These are phyloP conservation scores for Gryganskiella cystojenkinii DNA, from an alignment of 192 early-diverging fungal genomes.

Conservation along the genomic window DNA sequence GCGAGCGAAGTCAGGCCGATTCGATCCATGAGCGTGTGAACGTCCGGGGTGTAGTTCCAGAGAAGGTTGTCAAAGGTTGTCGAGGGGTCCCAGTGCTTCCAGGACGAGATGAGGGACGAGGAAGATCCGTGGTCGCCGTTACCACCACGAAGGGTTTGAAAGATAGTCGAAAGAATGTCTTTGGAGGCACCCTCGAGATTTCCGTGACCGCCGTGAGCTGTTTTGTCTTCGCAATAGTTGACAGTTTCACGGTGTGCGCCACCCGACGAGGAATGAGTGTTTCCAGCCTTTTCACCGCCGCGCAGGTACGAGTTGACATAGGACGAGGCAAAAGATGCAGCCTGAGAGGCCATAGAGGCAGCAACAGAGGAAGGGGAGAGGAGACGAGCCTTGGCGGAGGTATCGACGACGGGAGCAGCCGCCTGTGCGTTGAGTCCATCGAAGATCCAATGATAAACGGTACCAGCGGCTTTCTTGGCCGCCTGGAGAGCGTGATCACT, in stretches of 20 bases:
- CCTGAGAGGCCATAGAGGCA: not conserved
- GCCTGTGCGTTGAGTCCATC: not conserved
- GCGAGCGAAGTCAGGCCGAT: not conserved
- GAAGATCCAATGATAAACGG: not conserved
- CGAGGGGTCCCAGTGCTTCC: not conserved
- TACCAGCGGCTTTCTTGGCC: too few relatives aligned
- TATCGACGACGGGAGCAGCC: not conserved
- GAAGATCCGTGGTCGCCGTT: too few relatives aligned
- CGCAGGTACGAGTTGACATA: constrained; percentile 8
- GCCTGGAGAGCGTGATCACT: too few relatives aligned
- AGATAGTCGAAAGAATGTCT: not conserved
- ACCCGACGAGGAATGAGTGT: not conserved
- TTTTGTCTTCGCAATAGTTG: too few relatives aligned
- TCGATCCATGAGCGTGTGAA: constrained; percentile 6
- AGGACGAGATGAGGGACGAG: not conserved
- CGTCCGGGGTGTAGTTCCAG: constrained; percentile 29
- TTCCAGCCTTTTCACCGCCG: not conserved
- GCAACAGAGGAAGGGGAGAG: not conserved
- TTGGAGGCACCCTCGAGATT: not conserved
- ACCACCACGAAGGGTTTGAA: not conserved
- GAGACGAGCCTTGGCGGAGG: not conserved
- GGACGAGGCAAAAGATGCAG: not conserved
- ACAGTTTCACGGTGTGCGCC: not conserved
- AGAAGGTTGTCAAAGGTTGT: constrained; percentile 14
- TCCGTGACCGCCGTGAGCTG: too few relatives aligned